These are phyloP conservation scores for Venturia asperata DNA, from an alignment of 2,329 filamentous ascomycete genomes.

Conservation along the genomic window DNA sequence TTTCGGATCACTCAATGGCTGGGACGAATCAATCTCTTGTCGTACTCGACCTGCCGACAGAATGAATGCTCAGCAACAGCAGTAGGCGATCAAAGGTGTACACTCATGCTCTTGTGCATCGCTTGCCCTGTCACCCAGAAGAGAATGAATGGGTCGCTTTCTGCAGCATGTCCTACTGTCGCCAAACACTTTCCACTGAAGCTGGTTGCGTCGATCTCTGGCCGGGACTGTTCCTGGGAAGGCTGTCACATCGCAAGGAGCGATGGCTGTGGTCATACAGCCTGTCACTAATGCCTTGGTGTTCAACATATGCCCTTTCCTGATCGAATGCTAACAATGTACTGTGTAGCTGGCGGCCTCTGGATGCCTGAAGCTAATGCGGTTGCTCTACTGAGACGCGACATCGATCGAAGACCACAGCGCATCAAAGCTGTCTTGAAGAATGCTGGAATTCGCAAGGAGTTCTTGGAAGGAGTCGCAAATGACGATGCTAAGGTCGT, in stretches of 20 bases:
- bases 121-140: background rate
- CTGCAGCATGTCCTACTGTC: background rate
- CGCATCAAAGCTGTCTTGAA: constrained; percentile 62
- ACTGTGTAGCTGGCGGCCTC: constrained; percentile 59
- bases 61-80: background rate
- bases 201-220: background rate
- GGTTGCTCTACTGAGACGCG: constrained; percentile 61
- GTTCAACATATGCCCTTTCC: background rate
- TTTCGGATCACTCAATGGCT: background rate
- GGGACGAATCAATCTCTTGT: background rate
- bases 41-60: background rate
- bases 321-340: constrained; percentile 14
- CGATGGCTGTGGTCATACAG: background rate
- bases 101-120: background rate
- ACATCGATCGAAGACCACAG: constrained; percentile 66
- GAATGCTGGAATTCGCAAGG: constrained; percentile 52
- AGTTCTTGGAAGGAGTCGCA: constrained; percentile 55
- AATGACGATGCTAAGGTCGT: constrained; percentile 55
- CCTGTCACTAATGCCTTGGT: background rate
- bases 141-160: background rate
- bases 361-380: constrained; percentile 68
- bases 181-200: background rate
- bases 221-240: background rate
- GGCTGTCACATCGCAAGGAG: background rate
- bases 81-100: background rate